Evolutionary conservation across 768 basidiomycete genomes (phyloP), one percentile per base, ranked within the genome.

Genomic region (Kwoniella heveanensis): DNA sequence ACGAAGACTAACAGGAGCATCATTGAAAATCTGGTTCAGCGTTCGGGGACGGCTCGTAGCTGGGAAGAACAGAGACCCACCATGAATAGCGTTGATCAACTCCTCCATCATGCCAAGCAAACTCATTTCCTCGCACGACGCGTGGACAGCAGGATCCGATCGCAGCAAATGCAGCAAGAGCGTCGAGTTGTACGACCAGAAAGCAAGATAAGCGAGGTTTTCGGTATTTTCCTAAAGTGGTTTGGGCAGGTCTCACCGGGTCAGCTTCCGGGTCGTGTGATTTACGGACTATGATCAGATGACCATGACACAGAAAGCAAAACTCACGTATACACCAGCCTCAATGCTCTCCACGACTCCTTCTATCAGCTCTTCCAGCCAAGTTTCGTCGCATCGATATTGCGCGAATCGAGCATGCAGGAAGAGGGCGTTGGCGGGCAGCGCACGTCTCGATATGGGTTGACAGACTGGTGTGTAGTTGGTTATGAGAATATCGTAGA

Each of bases 1-100:
- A 98, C 87, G 79, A 97, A 96, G 24, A 97, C 96, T 96, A 70
- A 69, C n/a, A n/a, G n/a, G n/a, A n/a, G n/a, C n/a, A n/a, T n/a
- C n/a, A n/a, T n/a, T n/a, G n/a, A n/a, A n/a, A n/a, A n/a, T n/a
- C n/a, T n/a, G n/a, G n/a, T n/a, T n/a, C n/a, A n/a, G n/a, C n/a
- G n/a, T n/a, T n/a, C n/a, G n/a, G n/a, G n/a, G n/a, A n/a, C n/a
- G n/a, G 55, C 10, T 47, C 19, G 70, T 69, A 60, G 13, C 44
- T 47, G 32, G 36, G 7, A 66, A 24, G 57, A 57, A 21, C 27
- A 48, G 17, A 8, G 9, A 57, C 70, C 48, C 75, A 94, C 93
- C 92, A 77, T 93, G 96, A 49, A 96, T 89, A 36, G 94, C 93
- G 79, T 95, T 93, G 60, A 96, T 85, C 24, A 95, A 87, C 80